Conservation (phyloP, 305 asterid genomes). For the Rubia tinctorum region DNA sequence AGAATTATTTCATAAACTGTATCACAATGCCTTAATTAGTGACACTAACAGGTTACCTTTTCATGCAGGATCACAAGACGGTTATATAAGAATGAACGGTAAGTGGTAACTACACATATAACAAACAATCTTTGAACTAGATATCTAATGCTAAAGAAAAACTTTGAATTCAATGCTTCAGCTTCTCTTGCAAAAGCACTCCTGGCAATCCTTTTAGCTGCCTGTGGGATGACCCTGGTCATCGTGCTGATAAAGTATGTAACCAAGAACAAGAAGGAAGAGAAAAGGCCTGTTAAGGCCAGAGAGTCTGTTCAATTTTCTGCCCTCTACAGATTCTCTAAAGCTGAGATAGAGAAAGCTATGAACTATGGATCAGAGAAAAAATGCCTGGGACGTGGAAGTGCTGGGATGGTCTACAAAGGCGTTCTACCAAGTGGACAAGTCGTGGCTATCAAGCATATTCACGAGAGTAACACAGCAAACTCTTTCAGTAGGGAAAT, state of each 20-base stretch:
- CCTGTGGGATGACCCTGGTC: slow-evolving; percentile 36
- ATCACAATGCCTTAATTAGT: neutral
- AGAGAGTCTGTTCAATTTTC: slow-evolving; percentile 36
- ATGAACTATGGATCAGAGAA: slow-evolving; percentile 40
- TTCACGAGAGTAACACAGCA: slow-evolving; percentile 55
- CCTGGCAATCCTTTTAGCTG: slow-evolving; percentile 39
- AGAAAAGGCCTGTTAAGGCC: slow-evolving; percentile 28
- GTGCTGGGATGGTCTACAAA: slow-evolving; percentile 70
- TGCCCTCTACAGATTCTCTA: slow-evolving; percentile 64
- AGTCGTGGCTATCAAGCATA: slow-evolving; percentile 71
- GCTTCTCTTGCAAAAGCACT: slow-evolving; percentile 50
- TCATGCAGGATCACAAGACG: slow-evolving; percentile 33
- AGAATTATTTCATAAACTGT: neutral
- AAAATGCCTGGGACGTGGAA: slow-evolving; percentile 63
- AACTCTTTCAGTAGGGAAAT: slow-evolving; percentile 66
- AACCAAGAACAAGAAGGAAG: slow-evolving; percentile 33
- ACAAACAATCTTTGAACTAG: neutral
- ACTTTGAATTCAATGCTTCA: slow-evolving; percentile 20
- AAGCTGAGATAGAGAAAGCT: slow-evolving; percentile 67
- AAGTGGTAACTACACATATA: slow-evolving; percentile 44
- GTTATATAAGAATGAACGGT: slow-evolving; percentile 48
- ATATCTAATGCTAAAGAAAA: slow-evolving; percentile 6
- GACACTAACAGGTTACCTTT: slow-evolving; percentile 3
- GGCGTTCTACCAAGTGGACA: slow-evolving; percentile 86
- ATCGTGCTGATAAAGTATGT: slow-evolving; percentile 48